Evolutionary conservation across 1,139 yeast genomes (phyloP).

Genomic region (Eremothecium coryli): DNA sequence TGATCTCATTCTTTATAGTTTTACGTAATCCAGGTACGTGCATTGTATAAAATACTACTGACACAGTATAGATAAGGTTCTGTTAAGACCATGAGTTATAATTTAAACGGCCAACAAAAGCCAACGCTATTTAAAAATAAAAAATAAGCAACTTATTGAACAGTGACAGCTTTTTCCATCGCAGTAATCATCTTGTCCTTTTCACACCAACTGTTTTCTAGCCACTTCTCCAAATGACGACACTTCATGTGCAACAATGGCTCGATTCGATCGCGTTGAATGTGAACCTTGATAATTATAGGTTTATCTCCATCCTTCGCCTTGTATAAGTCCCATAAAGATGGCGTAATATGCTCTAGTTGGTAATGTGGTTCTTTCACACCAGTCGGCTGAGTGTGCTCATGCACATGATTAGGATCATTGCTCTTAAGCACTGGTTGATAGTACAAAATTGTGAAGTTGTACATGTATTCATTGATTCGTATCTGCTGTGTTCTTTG

Average conservation of each 20-base stretch:
- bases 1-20: neutral
- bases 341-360: slow-evolving; percentile 38
- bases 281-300: slow-evolving; percentile 40
- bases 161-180: slow-evolving; percentile 30
- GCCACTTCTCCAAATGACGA: slow-evolving; percentile 54
- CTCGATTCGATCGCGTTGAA: slow-evolving; percentile 39
- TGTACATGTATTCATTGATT: slow-evolving; percentile 34
- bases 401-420: slow-evolving; percentile 6
- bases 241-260: slow-evolving; percentile 43
- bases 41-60: slow-evolving; percentile 5
- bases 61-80: neutral
- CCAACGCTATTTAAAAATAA: too few relatives aligned
- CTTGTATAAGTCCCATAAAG: slow-evolving; percentile 47
- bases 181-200: slow-evolving; percentile 45
- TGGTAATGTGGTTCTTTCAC: slow-evolving; percentile 15
- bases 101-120: too few relatives aligned
- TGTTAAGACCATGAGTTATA: too few relatives aligned
- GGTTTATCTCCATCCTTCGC: slow-evolving; percentile 24
- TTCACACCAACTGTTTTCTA: slow-evolving; percentile 61
- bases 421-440: slow-evolving; percentile 18
- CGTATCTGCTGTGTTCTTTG: slow-evolving; percentile 9
- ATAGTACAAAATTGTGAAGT: slow-evolving; percentile 42
- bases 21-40: neutral
- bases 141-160: too few relatives aligned
- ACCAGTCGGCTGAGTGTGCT: slow-evolving; percentile 10